Evolutionary conservation across 495 filamentous ascomycete species (phyloP).

Genomic region (Xylaria intraflava): DNA sequence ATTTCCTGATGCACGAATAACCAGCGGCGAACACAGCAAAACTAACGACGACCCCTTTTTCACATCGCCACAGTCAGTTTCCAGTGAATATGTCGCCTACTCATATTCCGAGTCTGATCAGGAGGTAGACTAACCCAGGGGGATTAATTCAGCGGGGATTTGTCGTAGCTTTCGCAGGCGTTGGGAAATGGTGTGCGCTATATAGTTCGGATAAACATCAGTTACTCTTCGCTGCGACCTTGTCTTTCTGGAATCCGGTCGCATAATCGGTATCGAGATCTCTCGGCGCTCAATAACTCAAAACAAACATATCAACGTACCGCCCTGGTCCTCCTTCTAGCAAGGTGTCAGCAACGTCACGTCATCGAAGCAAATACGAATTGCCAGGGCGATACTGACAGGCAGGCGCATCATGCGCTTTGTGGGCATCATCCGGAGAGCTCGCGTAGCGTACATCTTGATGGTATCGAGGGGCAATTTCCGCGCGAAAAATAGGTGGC

Average conservation of each 20-base stretch:
- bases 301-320: conserved; percentile 48
- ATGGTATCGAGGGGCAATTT: conserved; percentile 20
- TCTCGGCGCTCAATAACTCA: not conserved
- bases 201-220: conserved; percentile 5
- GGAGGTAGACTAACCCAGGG: conserved; percentile 64
- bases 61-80: conserved; percentile 11
- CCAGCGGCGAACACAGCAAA: conserved; percentile 57
- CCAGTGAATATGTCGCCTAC: not conserved
- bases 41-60: conserved; percentile 73
- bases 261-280: not conserved
- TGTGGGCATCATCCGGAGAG: conserved; percentile 51
- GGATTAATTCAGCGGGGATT: conserved; percentile 90
- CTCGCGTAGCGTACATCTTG: conserved; percentile 63
- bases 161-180: conserved; percentile 78
- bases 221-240: not conserved
- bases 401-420: conserved; percentile 67
- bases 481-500: not conserved
- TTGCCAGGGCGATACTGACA: conserved; percentile 48
- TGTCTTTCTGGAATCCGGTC: not conserved
- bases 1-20: conserved; percentile 76
- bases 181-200: conserved; percentile 97
- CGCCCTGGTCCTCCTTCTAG: conserved; percentile 78
- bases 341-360: conserved; percentile 17
- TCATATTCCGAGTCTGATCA: not conserved
- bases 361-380: conserved; percentile 17